Evolutionary conservation across 2,329 filamentous ascomycete genomes (phyloP).

Genomic region (Cladophialophora exuberans): DNA sequence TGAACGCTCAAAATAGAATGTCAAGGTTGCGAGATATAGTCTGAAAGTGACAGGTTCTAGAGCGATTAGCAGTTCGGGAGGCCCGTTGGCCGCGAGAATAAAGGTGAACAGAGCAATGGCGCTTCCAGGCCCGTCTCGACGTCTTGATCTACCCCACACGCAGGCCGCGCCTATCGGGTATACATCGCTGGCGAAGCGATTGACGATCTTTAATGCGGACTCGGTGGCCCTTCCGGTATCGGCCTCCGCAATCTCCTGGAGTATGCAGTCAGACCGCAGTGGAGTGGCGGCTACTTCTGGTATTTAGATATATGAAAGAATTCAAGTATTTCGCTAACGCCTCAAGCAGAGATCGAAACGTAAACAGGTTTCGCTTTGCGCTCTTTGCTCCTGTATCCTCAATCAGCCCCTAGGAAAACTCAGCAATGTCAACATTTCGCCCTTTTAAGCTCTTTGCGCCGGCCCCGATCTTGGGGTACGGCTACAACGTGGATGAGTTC

Average conservation of each 20-base stretch:
- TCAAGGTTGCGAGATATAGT: neutral
- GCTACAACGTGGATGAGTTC: conserved; percentile 5
- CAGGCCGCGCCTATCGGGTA: neutral
- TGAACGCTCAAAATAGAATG: neutral
- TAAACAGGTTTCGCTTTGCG: no score
- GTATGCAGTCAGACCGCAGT: neutral
- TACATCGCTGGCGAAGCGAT: neutral
- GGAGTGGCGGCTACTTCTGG: neutral
- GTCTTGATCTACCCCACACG: neutral
- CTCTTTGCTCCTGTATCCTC: neutral
- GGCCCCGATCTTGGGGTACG: conserved; percentile 9
- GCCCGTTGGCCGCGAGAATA: neutral
- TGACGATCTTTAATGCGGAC: neutral
- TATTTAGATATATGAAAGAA: neutral
- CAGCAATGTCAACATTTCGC: neutral
- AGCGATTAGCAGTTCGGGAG: neutral
- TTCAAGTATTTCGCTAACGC: neutral
- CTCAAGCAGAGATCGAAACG: neutral
- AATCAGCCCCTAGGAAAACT: neutral
- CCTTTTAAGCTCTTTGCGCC: conserved; percentile 9
- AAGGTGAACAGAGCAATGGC: neutral
- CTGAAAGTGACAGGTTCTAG: neutral
- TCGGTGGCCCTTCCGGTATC: neutral
- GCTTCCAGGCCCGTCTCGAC: neutral
- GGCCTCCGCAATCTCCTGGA: neutral